phyloP scores from a whole-genome alignment of 805 yeast genomes.

The Blastobotrys chiropterorum region DNA sequence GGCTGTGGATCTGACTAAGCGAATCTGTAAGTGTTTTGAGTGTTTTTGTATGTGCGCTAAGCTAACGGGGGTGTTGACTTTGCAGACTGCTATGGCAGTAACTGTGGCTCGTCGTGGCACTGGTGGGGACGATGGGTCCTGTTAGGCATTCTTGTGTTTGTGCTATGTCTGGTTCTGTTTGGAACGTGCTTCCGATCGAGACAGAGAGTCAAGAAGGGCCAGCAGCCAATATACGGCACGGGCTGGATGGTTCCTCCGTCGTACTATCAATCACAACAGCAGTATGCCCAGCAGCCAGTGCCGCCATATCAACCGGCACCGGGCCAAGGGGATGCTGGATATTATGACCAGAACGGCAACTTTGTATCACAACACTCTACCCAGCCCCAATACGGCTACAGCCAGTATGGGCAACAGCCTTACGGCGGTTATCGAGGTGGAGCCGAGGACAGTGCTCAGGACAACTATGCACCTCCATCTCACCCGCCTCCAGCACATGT shows the following conservation, averaged over 20 bases:
- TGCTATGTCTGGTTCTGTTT: slow-evolving; percentile 20
- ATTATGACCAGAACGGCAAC: slow-evolving; percentile 58
- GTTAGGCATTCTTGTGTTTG: slow-evolving; percentile 24
- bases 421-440: slow-evolving; percentile 1
- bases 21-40: background rate
- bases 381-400: slow-evolving; percentile 17
- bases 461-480: background rate
- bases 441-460: background rate
- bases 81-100: slow-evolving; percentile 13
- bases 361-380: slow-evolving; percentile 17
- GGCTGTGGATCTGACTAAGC: slow-evolving; percentile 1
- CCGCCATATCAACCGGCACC: slow-evolving; percentile 31
- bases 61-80: slow-evolving; percentile 3
- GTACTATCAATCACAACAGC: slow-evolving; percentile 51
- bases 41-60: background rate
- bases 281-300: slow-evolving; percentile 36
- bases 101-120: slow-evolving; percentile 24
- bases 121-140: slow-evolving; percentile 34
- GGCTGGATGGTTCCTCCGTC: slow-evolving; percentile 86
- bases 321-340: slow-evolving; percentile 57
- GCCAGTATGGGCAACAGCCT: slow-evolving; percentile 7
- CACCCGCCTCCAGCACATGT: slow-evolving; percentile 2
- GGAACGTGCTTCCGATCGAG: slow-evolving; percentile 21
- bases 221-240: slow-evolving; percentile 64
- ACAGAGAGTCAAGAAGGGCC: slow-evolving; percentile 31